A percentile compares a stretch with the other conserved stretches of the same genome.
Conservation (phyloP, 2,329 filamentous ascomycete genomes). For the Botrytis tulipae region DNA sequence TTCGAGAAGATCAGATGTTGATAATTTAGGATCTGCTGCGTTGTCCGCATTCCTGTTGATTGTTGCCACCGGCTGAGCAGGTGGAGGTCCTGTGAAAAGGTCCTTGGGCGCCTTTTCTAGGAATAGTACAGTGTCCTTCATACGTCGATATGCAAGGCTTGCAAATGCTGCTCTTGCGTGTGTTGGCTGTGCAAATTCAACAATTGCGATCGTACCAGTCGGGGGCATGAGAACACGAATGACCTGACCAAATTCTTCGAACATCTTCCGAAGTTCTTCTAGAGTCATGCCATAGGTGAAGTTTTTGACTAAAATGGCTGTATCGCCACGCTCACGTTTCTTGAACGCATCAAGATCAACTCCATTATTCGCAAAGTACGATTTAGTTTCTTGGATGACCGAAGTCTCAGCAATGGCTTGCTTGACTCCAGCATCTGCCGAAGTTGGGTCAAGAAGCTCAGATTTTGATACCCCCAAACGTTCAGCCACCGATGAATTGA, state of each 20-base stretch:
- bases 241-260: constrained; percentile 68
- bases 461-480: constrained; percentile 88
- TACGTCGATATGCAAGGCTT: constrained; percentile 80
- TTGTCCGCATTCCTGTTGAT: constrained; percentile 27
- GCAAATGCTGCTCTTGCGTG: constrained; percentile 83
- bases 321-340: constrained; percentile 77
- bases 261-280: constrained; percentile 53
- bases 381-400: constrained; percentile 92
- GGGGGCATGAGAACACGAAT: constrained; percentile 87
- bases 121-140: constrained; percentile 89
- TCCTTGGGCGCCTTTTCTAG: constrained; percentile 89
- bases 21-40: constrained; percentile 53
- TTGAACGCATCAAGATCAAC: constrained; percentile 93
- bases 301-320: constrained; percentile 89
- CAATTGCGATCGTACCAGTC: constrained; percentile 87
- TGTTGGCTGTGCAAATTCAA: constrained; percentile 77
- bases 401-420: constrained; percentile 96
- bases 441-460: constrained; percentile 92
- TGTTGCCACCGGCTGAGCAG: constrained; percentile 23
- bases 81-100: constrained; percentile 54
- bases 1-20: constrained; percentile 66
- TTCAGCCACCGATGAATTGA: constrained; percentile 84
- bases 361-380: constrained; percentile 83
- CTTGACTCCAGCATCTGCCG: constrained; percentile 89
- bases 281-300: constrained; percentile 69